phyloP scores from a whole-genome alignment of 2,329 filamentous ascomycete species.

The Ambrosiella cleistominuta region DNA sequence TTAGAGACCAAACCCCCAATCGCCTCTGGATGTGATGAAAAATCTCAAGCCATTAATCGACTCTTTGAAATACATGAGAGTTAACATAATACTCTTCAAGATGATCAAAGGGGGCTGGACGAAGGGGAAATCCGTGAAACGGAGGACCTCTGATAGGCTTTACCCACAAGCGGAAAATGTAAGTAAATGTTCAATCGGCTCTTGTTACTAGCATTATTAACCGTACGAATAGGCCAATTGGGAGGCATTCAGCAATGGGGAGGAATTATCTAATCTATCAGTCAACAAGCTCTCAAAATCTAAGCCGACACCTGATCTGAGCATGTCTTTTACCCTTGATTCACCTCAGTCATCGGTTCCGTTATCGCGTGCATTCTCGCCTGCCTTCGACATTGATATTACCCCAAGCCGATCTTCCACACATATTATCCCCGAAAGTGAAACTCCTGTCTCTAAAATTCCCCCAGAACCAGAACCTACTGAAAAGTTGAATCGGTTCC shows the following conservation, averaged over 20 bases:
- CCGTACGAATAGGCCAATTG: not conserved
- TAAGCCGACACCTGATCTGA: not conserved
- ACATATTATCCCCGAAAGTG: conserved; percentile 1
- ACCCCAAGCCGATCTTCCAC: not conserved
- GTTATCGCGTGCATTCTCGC: not conserved
- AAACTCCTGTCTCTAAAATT: no score
- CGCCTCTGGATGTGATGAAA: not conserved
- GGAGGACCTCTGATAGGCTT: not conserved
- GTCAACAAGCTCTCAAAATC: not conserved
- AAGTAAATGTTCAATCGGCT: not conserved
- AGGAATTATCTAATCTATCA: not conserved
- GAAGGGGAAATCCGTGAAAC: not conserved
- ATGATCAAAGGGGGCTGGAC: not conserved
- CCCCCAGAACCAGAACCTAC: not conserved
- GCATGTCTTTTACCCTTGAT: not conserved
- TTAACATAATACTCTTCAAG: not conserved
- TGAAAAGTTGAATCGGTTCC: conserved; percentile 1
- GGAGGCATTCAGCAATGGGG: not conserved
- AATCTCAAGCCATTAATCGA: not conserved
- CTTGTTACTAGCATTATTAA: not conserved
- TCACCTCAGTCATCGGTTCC: not conserved
- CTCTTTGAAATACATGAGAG: not conserved
- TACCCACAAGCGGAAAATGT: not conserved
- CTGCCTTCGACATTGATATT: conserved; percentile 5
- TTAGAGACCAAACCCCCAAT: no score